Conservation (phyloP, 1,284 basidiomycete genomes). For the Ganoderma leucocontextum region DNA sequence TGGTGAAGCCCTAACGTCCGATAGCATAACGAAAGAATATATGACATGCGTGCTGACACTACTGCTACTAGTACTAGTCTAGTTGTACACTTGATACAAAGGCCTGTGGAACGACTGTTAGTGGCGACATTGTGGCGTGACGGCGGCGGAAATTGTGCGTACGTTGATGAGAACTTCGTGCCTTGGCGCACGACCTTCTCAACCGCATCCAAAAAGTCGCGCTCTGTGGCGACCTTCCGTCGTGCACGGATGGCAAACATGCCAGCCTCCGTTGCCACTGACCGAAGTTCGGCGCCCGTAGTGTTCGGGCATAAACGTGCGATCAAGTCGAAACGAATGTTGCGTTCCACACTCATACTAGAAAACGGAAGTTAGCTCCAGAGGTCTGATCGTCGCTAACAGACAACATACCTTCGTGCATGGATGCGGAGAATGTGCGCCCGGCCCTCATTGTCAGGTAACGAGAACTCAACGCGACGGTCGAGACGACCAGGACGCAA, state of each 20-base stretch:
- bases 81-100: conserved; percentile 51
- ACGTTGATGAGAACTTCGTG: conserved; percentile 95
- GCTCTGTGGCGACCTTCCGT: conserved; percentile 96
- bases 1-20: conserved; percentile 19
- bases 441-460: conserved; percentile 96
- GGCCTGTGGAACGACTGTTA: conserved; percentile 39
- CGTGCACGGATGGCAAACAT: conserved; percentile 99
- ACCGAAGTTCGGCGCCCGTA: conserved; percentile 96
- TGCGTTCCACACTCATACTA: conserved; percentile 97
- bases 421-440: conserved; percentile 98
- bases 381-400: conserved; percentile 9
- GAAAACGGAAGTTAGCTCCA: conserved; percentile 21
- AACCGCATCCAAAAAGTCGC: conserved; percentile 97
- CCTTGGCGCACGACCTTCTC: conserved; percentile 99
- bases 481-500: conserved; percentile 97
- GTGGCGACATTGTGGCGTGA: not conserved
- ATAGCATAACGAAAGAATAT: conserved; percentile 28
- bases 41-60: conserved; percentile 19
- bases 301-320: conserved; percentile 98
- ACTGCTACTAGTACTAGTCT: conserved; percentile 28
- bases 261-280: conserved; percentile 98
- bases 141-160: conserved; percentile 44
- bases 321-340: conserved; percentile 98
- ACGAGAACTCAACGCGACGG: conserved; percentile 93
- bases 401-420: conserved; percentile 77